Evolutionary conservation across 2,329 filamentous ascomycete genomes (phyloP), one percentile per base, ranked within the genome.

Genomic region (Zelopaecilomyces penicillatus): DNA sequence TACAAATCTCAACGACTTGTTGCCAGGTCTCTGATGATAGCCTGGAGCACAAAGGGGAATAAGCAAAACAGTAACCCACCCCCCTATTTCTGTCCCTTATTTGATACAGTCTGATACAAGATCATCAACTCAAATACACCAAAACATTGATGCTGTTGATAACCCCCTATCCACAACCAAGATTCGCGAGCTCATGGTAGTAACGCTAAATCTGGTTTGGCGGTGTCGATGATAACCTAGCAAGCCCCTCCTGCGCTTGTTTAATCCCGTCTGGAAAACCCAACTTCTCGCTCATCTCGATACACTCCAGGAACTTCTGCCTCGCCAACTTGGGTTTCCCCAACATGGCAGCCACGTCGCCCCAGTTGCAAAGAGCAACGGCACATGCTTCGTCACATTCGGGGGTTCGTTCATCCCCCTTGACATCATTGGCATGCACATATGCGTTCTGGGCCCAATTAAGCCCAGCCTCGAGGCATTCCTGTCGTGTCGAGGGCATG

Each of bases 321-420:
- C 74, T 74, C 2, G 91, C 89, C 52, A 85, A 74, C 4, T 69
- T 68, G 1, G 71, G 57, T 54, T 85, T 75, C 1, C 84, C 83
- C 48, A 82, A 66, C 76, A 93, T 82, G 52, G 85, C 80, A 1
- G 86, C 83, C 53, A 96, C 83, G 55, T 94, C 86, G 27, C 82
- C 91, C 43, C 95, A 76, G 59, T 94, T 95, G 63, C 87, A 85
- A n/a, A 86, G 80, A 6, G 90, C 85, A 5, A 84, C 85, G 3
- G 84, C 85, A 57, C 90, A 96, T 2, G 84, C 87, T 45, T 84
- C 65, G 60, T 95, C 88, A 58, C 91, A 96, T 58, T 95, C 87
- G 41, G 82, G 74, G 3, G 80, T 86, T 35, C 87, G 73, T 4
- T 79, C 69, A 1, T 85, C 78, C 4, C 82, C 77, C 44, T 74